Evolutionary conservation across 768 basidiomycete genomes (phyloP), one percentile per base, ranked within the genome.

Genomic region (Termitomyces sp.): DNA sequence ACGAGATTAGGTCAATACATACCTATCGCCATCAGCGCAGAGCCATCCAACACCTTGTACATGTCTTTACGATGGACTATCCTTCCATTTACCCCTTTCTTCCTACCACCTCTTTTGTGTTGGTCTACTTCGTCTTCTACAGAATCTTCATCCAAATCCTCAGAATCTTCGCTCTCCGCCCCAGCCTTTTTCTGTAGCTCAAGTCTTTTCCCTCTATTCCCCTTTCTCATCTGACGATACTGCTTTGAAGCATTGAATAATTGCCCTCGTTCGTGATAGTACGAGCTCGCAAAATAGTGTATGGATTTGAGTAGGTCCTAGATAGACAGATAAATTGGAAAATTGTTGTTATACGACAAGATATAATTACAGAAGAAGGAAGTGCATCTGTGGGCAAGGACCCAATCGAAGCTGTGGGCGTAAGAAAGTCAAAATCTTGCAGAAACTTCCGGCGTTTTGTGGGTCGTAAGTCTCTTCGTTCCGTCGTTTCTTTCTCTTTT

Each of bases 1-100:
- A 1, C 37, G 12, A 28, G 37, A 21, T 14, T 35, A 7, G 15
- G 14, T 51, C 26, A 28, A 28, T 14, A 30, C 50, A 41, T 38
- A 89, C 89, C 87, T 59, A 91, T 75, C 3, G 82, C 87, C 68
- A 91, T 74, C 44, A 91, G 75, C 3, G 87, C 86, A 10, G 85
- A 84, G 4, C 89, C 89, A 62, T 89, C 85, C 59, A 89, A 74
- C 3, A 80, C 75, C 63, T 79, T 87, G 66, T 90, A 91, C 89
- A 91, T 91, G 61, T 89, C 86, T 59, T 75, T 71, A 30, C 70
- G 66, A 31, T 73, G 47, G 30, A 45, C 53, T 37, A 55, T 67
- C 57, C 53, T 63, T 57, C 56, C 63, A 26, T 5, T 14, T 40
- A 21, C 63, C 54, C 61, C 60, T 60, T 59, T 60, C 60, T 62